Evolutionary conservation across 306 rosid genomes (phyloP).

Genomic region (Cyamopsis tetragonoloba): DNA sequence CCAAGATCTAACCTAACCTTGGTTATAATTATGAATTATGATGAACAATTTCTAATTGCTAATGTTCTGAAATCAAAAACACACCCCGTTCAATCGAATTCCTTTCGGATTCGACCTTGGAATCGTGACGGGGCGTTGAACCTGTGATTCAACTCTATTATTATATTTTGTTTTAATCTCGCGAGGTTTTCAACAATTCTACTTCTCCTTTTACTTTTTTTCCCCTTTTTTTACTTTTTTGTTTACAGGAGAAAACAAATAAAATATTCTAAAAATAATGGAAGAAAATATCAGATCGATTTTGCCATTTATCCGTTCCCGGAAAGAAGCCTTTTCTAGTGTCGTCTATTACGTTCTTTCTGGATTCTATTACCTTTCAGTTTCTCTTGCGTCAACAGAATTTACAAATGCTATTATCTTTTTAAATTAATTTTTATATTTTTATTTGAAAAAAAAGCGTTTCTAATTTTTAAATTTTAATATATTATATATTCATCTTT

Average conservation of each 20-base stretch:
- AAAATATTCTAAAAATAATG: background rate
- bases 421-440: no score
- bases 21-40: background rate
- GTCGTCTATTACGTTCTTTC: background rate
- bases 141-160: background rate
- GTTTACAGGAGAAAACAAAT: no score
- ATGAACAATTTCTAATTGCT: background rate
- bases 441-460: no score
- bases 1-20: conserved; percentile 14
- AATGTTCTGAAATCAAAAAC: conserved; percentile 3
- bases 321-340: background rate
- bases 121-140: conserved; percentile 31
- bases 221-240: no score
- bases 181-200: no score
- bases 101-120: background rate
- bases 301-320: background rate
- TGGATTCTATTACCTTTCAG: background rate
- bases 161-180: background rate
- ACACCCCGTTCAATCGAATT: conserved; percentile 33
- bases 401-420: no score
- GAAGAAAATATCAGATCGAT: background rate
- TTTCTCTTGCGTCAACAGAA: background rate
- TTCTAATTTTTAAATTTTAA: no score
- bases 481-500: no score
- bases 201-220: background rate